Evolutionary conservation across 352 stramenopile species (phyloP).

Genomic region (Aphanomyces stellatus): DNA sequence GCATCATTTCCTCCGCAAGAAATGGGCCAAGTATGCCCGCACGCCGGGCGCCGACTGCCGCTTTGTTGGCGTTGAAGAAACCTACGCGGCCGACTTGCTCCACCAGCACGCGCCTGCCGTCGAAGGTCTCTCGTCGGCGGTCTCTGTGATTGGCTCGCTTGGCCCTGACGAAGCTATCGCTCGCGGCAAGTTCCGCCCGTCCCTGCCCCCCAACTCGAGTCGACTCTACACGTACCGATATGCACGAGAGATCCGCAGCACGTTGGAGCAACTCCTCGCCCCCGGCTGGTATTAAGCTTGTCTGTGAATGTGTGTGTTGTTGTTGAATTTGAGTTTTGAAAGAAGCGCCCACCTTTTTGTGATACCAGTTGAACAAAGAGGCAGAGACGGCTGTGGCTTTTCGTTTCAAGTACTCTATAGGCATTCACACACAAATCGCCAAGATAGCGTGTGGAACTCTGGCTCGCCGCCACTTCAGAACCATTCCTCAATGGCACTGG

Average conservation of each 20-base stretch:
- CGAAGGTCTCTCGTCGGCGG: background rate
- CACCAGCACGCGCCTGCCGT: too few relatives aligned
- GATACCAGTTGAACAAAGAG: too few relatives aligned
- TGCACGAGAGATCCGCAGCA: background rate
- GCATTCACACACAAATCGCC: too few relatives aligned
- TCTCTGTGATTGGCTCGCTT: background rate
- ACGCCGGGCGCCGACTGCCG: background rate
- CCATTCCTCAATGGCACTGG: too few relatives aligned
- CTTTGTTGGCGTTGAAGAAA: background rate
- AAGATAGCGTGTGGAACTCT: too few relatives aligned
- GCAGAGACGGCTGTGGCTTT: too few relatives aligned
- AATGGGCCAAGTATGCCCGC: background rate
- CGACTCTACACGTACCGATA: background rate
- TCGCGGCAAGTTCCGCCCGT: background rate
- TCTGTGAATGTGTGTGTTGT: background rate
- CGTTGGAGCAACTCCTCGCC: background rate
- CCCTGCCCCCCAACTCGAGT: background rate
- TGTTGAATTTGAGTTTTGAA: too few relatives aligned
- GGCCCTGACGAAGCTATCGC: background rate
- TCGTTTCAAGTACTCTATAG: too few relatives aligned
- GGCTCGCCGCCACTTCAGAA: too few relatives aligned
- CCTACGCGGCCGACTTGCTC: background rate
- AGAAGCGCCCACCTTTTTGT: too few relatives aligned
- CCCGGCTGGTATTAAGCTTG: background rate
- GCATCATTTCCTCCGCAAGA: background rate